phyloP scores from a whole-genome alignment of 2,329 filamentous ascomycete species.

The Colletotrichum neosansevieriae region DNA sequence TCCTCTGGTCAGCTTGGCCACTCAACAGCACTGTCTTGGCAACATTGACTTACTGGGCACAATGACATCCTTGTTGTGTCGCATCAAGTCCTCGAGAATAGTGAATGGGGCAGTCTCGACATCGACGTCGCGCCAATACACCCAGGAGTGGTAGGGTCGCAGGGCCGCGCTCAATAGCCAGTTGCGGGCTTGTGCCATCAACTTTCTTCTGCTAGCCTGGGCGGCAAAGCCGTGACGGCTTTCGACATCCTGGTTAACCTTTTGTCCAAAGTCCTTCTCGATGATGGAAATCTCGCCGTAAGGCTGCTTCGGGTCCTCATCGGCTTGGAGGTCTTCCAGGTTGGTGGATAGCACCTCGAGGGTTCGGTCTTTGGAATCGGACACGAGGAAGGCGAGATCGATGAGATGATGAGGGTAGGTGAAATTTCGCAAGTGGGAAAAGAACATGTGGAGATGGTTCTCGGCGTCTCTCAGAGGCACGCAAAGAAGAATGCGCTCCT shows the following conservation, averaged over 20 bases:
- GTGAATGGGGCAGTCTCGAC: conserved; percentile 97
- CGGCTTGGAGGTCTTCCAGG: conserved; percentile 82
- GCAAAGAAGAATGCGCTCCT: conserved; percentile 94
- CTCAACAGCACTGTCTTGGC: too few relatives aligned
- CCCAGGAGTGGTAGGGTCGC: conserved; percentile 96
- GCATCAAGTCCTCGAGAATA: conserved; percentile 97
- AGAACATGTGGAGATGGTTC: conserved; percentile 96
- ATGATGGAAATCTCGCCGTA: conserved; percentile 98
- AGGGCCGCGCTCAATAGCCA: conserved; percentile 95
- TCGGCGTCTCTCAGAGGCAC: conserved; percentile 94
- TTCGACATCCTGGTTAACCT: conserved; percentile 97
- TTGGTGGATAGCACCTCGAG: conserved; percentile 80
- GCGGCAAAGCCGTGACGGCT: conserved; percentile 97
- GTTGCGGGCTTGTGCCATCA: conserved; percentile 98
- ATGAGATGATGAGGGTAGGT: conserved; percentile 98
- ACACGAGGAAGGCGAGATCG: conserved; percentile 95
- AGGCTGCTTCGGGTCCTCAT: conserved; percentile 81
- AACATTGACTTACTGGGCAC: conserved; percentile 85
- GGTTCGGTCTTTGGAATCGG: conserved; percentile 95
- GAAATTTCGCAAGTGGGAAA: conserved; percentile 94
- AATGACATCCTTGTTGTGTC: conserved; percentile 98
- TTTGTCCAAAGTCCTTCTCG: conserved; percentile 98
- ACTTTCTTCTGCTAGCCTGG: conserved; percentile 90
- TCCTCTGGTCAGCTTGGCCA: conserved; percentile 44
- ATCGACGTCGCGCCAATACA: conserved; percentile 99